phyloP scores from a whole-genome alignment of 192 early-diverging fungal genomes.

The Paraglomus brasilianum region DNA sequence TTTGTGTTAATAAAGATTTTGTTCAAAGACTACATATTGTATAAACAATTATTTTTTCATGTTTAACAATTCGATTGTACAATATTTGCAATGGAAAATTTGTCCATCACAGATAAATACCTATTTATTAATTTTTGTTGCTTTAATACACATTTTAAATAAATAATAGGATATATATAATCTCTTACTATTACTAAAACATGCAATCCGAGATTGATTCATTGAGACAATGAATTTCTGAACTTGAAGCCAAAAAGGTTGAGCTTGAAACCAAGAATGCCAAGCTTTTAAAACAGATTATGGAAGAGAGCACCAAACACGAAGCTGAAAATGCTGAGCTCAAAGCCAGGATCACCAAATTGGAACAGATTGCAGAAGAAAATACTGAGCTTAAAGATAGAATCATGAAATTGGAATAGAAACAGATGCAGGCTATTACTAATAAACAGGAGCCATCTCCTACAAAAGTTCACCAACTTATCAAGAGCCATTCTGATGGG shows the following conservation, averaged over 20 bases:
- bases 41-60: too few relatives aligned
- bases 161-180: conserved; percentile 22
- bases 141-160: conserved; percentile 27
- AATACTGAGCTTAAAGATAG: neutral
- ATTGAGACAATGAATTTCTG: neutral
- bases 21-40: too few relatives aligned
- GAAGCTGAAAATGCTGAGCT: conserved; percentile 10
- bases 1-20: too few relatives aligned
- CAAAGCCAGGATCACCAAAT: conserved; percentile 2
- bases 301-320: conserved; percentile 2
- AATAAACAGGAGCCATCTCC: neutral
- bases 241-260: conserved; percentile 1
- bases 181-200: neutral
- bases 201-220: neutral
- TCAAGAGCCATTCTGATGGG: conserved; percentile 1
- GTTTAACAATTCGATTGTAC: too few relatives aligned
- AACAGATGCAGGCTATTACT: neutral
- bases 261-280: conserved; percentile 16
- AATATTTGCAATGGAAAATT: too few relatives aligned
- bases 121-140: too few relatives aligned
- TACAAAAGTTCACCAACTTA: conserved; percentile 17
- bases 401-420: conserved; percentile 5
- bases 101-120: too few relatives aligned
- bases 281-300: neutral
- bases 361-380: neutral